Base-by-base conservation (phyloP, 257 asterid genomes). In the Oldenlandia corymbosa region DNA sequence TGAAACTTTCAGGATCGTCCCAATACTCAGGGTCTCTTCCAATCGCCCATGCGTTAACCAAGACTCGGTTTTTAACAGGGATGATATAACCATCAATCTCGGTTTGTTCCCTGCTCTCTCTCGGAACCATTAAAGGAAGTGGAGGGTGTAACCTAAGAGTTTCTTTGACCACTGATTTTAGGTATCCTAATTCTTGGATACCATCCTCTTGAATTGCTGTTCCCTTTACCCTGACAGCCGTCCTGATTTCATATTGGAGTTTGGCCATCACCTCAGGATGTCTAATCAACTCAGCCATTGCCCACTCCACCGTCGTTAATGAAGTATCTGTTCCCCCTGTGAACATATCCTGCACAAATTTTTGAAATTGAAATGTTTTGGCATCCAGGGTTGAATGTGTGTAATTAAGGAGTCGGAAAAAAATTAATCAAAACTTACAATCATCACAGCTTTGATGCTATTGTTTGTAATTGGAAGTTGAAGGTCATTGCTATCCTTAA, bases 91-190 rank as follows among this genome's bases (percentile, higher is more conserved):
- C 76, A 18, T 54, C 30, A 16, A 75, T 69, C 32, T 4, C 58
- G 17, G 70, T 55, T 37, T 68, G 54, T 3, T 71, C 62, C 5
- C 62, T 26, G 7, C 69, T 63, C 58, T 70, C 75, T 53, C 74
- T 71, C 1, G 77, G 72, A 13, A 30, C 34, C 51, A 76, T 17
- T 3, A 77, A 46, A 1, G 76, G 69, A 12, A 30, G 20, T 2
- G 71, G 61, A 45, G 80, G 73, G 30, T 80, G 85, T 11, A 73
- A 16, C 55, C 85, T 70, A 28, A 79, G 73, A 42, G 76, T 71
- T 75, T 75, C 84, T 21, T 76, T 73, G 17, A 72, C 51, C 13
- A 73, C 57, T 47, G 7, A 65, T 20, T 69, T 72, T 1, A 77
- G 45, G 70, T 77, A 77, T 6, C 45, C 45, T 0, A 73, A 16